Conservation (phyloP, 176 grass and related monocot genomes). For the Puccinellia tenuiflora region DNA sequence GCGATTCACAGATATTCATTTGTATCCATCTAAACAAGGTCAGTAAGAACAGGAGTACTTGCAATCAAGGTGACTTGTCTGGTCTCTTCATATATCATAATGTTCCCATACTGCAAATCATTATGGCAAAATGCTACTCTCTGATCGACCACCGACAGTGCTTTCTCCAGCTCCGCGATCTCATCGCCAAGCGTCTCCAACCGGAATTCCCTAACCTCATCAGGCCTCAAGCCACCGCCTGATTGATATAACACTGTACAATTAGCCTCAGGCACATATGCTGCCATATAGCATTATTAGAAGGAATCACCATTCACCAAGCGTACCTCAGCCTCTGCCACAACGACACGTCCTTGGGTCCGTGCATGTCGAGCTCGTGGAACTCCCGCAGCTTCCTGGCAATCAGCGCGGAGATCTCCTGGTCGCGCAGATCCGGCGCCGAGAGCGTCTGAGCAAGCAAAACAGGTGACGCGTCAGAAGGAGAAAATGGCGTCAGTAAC, state of each 20-base stretch:
- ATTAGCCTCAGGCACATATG: neutral
- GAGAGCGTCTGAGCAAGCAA: conserved; percentile 66
- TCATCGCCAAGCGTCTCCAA: conserved; percentile 58
- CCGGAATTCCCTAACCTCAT: conserved; percentile 45
- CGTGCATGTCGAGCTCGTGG: conserved; percentile 81
- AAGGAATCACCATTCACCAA: neutral
- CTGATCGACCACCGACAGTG: conserved; percentile 28
- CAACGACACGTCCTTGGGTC: conserved; percentile 46
- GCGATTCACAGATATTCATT: neutral
- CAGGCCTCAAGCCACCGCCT: conserved; percentile 58
- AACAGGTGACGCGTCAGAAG: neutral
- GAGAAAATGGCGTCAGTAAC: neutral
- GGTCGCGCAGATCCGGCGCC: conserved; percentile 60
- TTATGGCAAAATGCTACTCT: conserved; percentile 87
- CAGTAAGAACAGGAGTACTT: conserved; percentile 4
- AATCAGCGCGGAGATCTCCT: conserved; percentile 63
- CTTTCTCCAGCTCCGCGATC: conserved; percentile 51
- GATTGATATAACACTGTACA: neutral
- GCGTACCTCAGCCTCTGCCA: conserved; percentile 71
- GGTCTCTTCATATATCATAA: conserved; percentile 90
- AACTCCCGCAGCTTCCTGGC: conserved; percentile 82
- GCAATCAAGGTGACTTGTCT: conserved; percentile 90
- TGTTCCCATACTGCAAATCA: conserved; percentile 93
- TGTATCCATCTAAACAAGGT: neutral
- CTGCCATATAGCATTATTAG: neutral